Percentiles rank a stretch among this genome's conserved stretches.
Conservation (phyloP, 2,329 filamentous ascomycete species). For the Alternaria gansuensis region DNA sequence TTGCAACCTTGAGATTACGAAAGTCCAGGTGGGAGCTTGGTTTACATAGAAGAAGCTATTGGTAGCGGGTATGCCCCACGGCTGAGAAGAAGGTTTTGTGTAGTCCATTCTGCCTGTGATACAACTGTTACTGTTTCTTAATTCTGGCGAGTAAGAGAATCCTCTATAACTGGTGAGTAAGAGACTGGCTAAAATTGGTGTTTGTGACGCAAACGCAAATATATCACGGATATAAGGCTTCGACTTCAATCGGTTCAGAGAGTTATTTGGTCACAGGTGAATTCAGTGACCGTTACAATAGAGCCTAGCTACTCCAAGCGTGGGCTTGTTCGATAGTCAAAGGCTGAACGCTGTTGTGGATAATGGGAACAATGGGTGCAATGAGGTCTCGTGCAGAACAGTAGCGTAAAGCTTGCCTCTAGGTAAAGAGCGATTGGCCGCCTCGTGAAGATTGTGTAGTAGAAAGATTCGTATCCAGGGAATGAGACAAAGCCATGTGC, state of each 20-base stretch:
- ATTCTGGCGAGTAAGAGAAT: neutral
- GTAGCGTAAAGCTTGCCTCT: constrained; percentile 1
- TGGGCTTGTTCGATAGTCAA: constrained; percentile 5
- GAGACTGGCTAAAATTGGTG: neutral
- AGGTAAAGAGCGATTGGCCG: neutral
- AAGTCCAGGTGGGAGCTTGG: neutral
- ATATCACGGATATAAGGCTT: neutral
- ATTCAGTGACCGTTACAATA: neutral
- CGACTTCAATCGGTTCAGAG: neutral
- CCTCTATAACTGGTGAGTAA: neutral
- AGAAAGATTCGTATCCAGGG: neutral
- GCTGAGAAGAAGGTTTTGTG: neutral
- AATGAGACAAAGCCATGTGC: constrained; percentile 8
- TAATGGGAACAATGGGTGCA: neutral
- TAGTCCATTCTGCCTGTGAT: constrained; percentile 7
- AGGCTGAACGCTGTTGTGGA: neutral
- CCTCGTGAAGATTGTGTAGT: constrained; percentile 3
- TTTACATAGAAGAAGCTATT: constrained; percentile 2
- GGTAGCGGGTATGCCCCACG: neutral
- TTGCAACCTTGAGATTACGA: constrained; percentile 26
- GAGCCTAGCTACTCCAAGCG: neutral
- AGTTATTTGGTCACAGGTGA: neutral
- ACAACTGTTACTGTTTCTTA: neutral
- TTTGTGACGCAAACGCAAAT: neutral
- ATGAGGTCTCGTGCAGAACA: neutral